Evolutionary conservation across 805 yeast species (phyloP), one percentile per base, ranked within the genome.

Genomic region (Candida glaebosa): DNA sequence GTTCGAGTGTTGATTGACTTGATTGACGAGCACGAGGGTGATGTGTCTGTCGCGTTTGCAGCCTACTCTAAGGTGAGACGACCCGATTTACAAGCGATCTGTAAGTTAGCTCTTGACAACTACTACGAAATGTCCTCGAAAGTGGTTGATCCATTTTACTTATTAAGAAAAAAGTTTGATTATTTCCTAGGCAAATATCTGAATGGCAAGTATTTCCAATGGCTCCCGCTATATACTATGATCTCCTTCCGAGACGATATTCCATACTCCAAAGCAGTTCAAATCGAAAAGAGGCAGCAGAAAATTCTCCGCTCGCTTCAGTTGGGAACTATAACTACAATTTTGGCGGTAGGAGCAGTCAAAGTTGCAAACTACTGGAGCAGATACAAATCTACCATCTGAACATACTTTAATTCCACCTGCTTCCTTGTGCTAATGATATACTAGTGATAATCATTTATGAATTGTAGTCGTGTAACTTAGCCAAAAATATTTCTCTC

Each of bases 151-250:
- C 61, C 68, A 20, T 45, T 73, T 39, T 90, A 82, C 54, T 60
- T 82, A 40, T 48, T 84, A 42, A 71, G 91, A 37, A 89, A 88
- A 57, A 67, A 70, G 37, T 57, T 87, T 8, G 97, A 90, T 57
- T 76, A 76, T 38, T 45, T 78, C 3, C 63, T 90, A 41, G 83
- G 88, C 6, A 74, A 72, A 37, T 46, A 72, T 8, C 61, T 81
- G 18, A 81, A 81, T 43, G 82, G 79, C 15, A 37, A 34, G 18
- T 49, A 52, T 4, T 60, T 65, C 42, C 61, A 58, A 28, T 87
- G 96, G 95, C 63, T 88, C 24, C 96, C 96, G 1, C 67, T 90
- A 52, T 90, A 90, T 61, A 82, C 96, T 7, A 89, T 90, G 97
- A 87, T 90, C 2, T 84, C 96, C 1, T 90, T 90, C 66, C 71